These are phyloP conservation scores for Aureobasidium leucospermi DNA, from an alignment of 2,329 filamentous ascomycete genomes.

Conservation along the genomic window DNA sequence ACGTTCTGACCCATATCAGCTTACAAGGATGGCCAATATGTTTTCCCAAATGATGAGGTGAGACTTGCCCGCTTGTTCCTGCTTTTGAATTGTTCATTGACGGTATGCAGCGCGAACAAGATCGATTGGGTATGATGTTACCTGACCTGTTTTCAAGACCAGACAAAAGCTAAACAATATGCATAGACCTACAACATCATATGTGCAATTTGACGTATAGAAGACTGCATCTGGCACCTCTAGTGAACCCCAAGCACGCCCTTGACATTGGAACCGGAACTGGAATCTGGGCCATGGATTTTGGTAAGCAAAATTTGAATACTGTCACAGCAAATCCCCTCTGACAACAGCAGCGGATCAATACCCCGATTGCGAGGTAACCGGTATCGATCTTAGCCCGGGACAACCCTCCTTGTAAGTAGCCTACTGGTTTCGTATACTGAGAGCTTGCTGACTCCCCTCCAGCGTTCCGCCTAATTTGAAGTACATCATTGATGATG, in stretches of 20 bases:
- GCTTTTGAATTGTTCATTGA: not conserved
- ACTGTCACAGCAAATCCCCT: not conserved
- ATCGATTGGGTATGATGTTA: constrained; percentile 23
- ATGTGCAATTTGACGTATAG: constrained; percentile 43
- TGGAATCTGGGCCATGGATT: constrained; percentile 52
- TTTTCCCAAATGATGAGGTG: constrained; percentile 35
- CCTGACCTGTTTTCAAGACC: too few relatives aligned
- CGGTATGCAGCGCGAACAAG: constrained; percentile 26
- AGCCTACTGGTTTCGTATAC: too few relatives aligned
- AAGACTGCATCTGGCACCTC: constrained; percentile 39
- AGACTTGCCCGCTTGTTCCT: not conserved
- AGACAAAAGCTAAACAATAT: not conserved
- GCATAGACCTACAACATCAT: constrained; percentile 32
- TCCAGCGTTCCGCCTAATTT: constrained; percentile 50
- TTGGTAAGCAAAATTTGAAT: constrained; percentile 27
- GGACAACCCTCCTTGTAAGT: constrained; percentile 40
- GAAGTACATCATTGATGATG: constrained; percentile 57
- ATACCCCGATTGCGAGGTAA: constrained; percentile 34
- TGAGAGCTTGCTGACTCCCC: not conserved
- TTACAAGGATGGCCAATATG: constrained; percentile 34
- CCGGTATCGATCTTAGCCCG: constrained; percentile 43
- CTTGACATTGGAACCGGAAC: constrained; percentile 48
- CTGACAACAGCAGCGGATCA: constrained; percentile 29
- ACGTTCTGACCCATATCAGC: constrained; percentile 18
- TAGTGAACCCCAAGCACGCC: constrained; percentile 34